A percentile compares a stretch with the other conserved stretches of the same genome.
phyloP scores from a whole-genome alignment of 2,329 filamentous ascomycete genomes.

The Akanthomyces uredinophilus region DNA sequence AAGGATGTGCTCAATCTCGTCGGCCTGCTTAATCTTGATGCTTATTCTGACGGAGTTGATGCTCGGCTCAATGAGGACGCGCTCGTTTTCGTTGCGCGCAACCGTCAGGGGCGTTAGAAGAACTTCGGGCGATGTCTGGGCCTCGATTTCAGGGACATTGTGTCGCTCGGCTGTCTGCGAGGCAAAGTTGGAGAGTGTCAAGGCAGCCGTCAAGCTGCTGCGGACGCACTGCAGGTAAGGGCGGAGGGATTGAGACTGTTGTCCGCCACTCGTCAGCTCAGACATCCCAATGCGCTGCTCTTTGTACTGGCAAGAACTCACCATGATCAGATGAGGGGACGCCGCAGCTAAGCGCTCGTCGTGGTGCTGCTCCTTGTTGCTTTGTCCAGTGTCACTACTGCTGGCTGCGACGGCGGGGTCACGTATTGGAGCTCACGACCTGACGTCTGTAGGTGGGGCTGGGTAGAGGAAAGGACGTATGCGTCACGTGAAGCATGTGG shows the following conservation, averaged over 20 bases:
- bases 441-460: constrained; percentile 32
- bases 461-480: constrained; percentile 14
- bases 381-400: constrained; percentile 10
- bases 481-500: constrained; percentile 8
- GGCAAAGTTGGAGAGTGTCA: constrained; percentile 88
- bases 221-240: constrained; percentile 96
- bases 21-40: constrained; percentile 99
- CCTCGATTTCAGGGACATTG: constrained; percentile 97
- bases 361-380: constrained; percentile 6
- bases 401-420: constrained; percentile 15
- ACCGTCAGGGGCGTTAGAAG: constrained; percentile 86
- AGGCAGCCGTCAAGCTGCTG: constrained; percentile 86
- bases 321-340: constrained; percentile 1
- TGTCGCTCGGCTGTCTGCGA: constrained; percentile 94
- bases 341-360: constrained; percentile 1
- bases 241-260: constrained; percentile 87
- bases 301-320: background rate
- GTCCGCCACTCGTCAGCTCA: constrained; percentile 6
- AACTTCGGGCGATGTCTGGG: constrained; percentile 86
- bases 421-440: constrained; percentile 24
- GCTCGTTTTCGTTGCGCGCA: constrained; percentile 94
- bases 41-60: constrained; percentile 96
- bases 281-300: background rate
- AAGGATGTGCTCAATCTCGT: constrained; percentile 96
- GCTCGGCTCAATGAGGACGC: constrained; percentile 90